Evolutionary conservation across 2,329 filamentous ascomycete species (phyloP).

Genomic region (Conoideocrella luteorostrata): DNA sequence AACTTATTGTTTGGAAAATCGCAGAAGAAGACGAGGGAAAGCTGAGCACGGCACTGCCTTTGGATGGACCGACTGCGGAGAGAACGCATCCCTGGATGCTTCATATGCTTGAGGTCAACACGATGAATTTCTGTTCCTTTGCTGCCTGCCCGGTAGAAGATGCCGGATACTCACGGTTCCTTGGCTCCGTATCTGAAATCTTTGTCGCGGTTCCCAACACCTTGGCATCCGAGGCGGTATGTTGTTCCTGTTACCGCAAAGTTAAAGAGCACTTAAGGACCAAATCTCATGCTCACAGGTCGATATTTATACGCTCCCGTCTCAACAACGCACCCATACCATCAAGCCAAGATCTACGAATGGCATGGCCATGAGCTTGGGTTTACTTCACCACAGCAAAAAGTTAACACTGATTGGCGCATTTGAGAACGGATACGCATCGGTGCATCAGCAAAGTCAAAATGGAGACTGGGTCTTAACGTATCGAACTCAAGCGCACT

Average conservation of each 20-base stretch:
- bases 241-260: constrained; percentile 15
- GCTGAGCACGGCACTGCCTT: constrained; percentile 63
- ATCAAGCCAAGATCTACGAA: constrained; percentile 43
- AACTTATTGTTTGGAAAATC: constrained; percentile 78
- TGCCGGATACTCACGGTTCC: constrained; percentile 13
- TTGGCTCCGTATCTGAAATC: constrained; percentile 34
- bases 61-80: constrained; percentile 48
- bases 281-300: constrained; percentile 38
- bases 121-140: constrained; percentile 92
- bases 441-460: constrained; percentile 50
- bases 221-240: constrained; percentile 61
- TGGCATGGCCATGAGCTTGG: constrained; percentile 87
- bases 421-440: constrained; percentile 78
- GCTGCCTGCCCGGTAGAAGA: constrained; percentile 45
- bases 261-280: background rate
- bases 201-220: constrained; percentile 78
- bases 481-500: constrained; percentile 64
- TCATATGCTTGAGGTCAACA: constrained; percentile 78
- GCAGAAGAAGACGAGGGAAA: constrained; percentile 50
- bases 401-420: constrained; percentile 62
- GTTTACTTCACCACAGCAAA: constrained; percentile 46
- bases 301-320: constrained; percentile 79
- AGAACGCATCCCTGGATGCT: constrained; percentile 75
- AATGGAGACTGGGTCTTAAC: constrained; percentile 40
- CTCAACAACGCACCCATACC: constrained; percentile 60